These are phyloP conservation scores for Hypoxylon sp. DNA, from an alignment of 2,329 filamentous ascomycete genomes.

Conservation along the genomic window DNA sequence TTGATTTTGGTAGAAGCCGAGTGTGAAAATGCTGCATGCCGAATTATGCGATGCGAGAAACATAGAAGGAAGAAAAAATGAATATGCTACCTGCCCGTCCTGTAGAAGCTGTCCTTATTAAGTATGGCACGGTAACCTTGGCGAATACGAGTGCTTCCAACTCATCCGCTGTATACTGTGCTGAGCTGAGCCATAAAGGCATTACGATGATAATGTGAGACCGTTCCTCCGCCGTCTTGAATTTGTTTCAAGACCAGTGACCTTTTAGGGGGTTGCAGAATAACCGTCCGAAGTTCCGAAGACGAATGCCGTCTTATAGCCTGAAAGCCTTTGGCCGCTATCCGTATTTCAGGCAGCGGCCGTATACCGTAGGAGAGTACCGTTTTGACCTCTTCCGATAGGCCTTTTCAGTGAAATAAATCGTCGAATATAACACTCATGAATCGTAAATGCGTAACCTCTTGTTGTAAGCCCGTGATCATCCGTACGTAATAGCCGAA, in stretches of 20 bases:
- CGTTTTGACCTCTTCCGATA: slow-evolving; percentile 48
- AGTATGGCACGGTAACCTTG: slow-evolving; percentile 31
- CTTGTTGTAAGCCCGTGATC: slow-evolving; percentile 27
- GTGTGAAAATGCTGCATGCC: slow-evolving; percentile 43
- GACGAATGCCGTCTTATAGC: slow-evolving; percentile 39
- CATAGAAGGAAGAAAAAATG: slow-evolving; percentile 24
- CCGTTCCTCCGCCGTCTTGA: slow-evolving; percentile 27
- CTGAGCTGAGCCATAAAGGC: slow-evolving; percentile 32
- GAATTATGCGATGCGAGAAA: slow-evolving; percentile 44
- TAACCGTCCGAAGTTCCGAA: slow-evolving; percentile 40
- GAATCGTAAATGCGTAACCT: slow-evolving; percentile 50
- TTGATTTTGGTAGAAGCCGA: slow-evolving; percentile 40
- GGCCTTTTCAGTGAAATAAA: slow-evolving; percentile 41
- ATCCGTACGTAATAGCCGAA: slow-evolving; percentile 37
- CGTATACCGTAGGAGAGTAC: slow-evolving; percentile 46
- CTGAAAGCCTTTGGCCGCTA: slow-evolving; percentile 39
- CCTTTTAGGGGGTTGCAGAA: slow-evolving; percentile 35
- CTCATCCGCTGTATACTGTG: slow-evolving; percentile 29
- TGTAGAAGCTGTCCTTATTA: slow-evolving; percentile 34
- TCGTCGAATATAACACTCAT: slow-evolving; percentile 47
- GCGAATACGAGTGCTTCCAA: slow-evolving; percentile 37
- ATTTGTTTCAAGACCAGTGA: slow-evolving; percentile 25
- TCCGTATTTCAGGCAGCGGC: slow-evolving; percentile 40
- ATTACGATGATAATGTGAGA: slow-evolving; percentile 32
- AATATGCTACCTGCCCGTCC: slow-evolving; percentile 43